Evolutionary conservation across 352 stramenopile genomes (phyloP).

Genomic region (Pythium volutum): DNA sequence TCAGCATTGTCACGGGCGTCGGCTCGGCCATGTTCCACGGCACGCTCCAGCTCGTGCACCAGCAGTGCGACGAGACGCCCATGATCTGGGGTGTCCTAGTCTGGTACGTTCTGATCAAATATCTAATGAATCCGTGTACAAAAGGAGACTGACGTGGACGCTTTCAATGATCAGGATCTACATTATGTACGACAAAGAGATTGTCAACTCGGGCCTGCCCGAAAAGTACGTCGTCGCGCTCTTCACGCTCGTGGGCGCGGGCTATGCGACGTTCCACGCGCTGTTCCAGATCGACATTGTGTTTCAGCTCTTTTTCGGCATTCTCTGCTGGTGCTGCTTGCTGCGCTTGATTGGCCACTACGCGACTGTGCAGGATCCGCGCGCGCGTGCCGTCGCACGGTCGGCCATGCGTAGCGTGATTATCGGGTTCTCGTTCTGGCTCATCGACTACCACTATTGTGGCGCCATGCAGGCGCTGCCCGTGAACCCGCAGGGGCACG

Average conservation of each 20-base stretch:
- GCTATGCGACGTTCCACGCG: slow-evolving; percentile 68
- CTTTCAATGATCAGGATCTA: slow-evolving; percentile 47
- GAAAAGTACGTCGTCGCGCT: slow-evolving; percentile 40
- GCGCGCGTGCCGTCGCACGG: slow-evolving; percentile 48
- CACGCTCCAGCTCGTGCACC: slow-evolving; percentile 74
- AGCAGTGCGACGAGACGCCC: slow-evolving; percentile 83
- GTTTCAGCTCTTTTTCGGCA: slow-evolving; percentile 77
- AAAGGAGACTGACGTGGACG: background rate
- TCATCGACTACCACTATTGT: slow-evolving; percentile 84
- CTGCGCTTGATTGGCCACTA: slow-evolving; percentile 63
- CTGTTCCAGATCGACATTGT: slow-evolving; percentile 76
- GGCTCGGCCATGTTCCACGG: slow-evolving; percentile 85
- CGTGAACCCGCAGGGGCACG: slow-evolving; percentile 77
- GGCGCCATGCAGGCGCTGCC: slow-evolving; percentile 46
- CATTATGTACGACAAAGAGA: slow-evolving; percentile 80
- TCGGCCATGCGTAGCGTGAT: slow-evolving; percentile 64
- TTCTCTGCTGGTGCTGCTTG: slow-evolving; percentile 48
- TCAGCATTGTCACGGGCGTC: slow-evolving; percentile 76
- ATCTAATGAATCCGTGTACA: background rate
- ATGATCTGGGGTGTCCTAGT: slow-evolving; percentile 83
- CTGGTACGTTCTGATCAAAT: slow-evolving; percentile 54
- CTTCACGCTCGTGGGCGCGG: slow-evolving; percentile 51
- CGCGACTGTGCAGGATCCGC: slow-evolving; percentile 47
- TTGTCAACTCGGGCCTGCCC: slow-evolving; percentile 43
- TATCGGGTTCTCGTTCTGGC: slow-evolving; percentile 64